Percentiles rank a stretch among this genome's conserved stretches.
These are phyloP conservation scores for Annulohypoxylon nitens DNA, from an alignment of 495 filamentous ascomycete species.

Conservation along the genomic window DNA sequence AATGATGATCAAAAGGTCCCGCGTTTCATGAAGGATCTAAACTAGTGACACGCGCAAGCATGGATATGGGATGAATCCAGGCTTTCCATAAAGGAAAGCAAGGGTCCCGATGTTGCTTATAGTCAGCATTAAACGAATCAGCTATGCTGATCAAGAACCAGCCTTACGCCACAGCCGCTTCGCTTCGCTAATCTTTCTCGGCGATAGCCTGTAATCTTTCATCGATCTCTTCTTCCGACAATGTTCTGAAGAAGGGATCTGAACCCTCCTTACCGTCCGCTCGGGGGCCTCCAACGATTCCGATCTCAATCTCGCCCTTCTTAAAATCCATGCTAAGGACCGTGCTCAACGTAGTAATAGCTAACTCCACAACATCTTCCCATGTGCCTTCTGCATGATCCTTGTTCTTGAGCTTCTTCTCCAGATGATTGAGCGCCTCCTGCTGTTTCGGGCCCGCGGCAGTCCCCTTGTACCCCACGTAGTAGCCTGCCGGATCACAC, in stretches of 20 bases:
- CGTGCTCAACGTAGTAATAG: slow-evolving; percentile 92
- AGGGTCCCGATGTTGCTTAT: slow-evolving; percentile 18
- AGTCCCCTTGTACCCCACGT: slow-evolving; percentile 97
- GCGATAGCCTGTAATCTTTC: slow-evolving; percentile 96
- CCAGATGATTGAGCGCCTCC: slow-evolving; percentile 95
- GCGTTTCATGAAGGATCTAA: slow-evolving; percentile 38
- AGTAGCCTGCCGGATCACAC: slow-evolving; percentile 98
- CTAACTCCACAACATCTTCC: slow-evolving; percentile 98
- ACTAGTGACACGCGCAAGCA: slow-evolving; percentile 43
- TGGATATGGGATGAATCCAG: slow-evolving; percentile 27
- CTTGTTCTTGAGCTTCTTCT: slow-evolving; percentile 99
- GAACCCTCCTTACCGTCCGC: slow-evolving; percentile 83
- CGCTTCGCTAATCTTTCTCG: slow-evolving; percentile 86
- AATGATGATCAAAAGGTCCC: slow-evolving; percentile 35
- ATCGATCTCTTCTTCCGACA: slow-evolving; percentile 98
- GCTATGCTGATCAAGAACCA: slow-evolving; percentile 32
- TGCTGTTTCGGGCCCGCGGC: slow-evolving; percentile 97
- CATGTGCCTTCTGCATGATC: slow-evolving; percentile 91
- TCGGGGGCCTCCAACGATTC: slow-evolving; percentile 88
- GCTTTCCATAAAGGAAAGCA: slow-evolving; percentile 25
- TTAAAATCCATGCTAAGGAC: slow-evolving; percentile 99
- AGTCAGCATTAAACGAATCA: slow-evolving; percentile 41
- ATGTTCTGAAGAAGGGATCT: slow-evolving; percentile 81
- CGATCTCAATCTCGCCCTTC: slow-evolving; percentile 98
- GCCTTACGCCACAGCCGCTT: slow-evolving; percentile 47